phyloP scores from a whole-genome alignment of 2,329 filamentous ascomycete species.

The Corynespora cassiicola region DNA sequence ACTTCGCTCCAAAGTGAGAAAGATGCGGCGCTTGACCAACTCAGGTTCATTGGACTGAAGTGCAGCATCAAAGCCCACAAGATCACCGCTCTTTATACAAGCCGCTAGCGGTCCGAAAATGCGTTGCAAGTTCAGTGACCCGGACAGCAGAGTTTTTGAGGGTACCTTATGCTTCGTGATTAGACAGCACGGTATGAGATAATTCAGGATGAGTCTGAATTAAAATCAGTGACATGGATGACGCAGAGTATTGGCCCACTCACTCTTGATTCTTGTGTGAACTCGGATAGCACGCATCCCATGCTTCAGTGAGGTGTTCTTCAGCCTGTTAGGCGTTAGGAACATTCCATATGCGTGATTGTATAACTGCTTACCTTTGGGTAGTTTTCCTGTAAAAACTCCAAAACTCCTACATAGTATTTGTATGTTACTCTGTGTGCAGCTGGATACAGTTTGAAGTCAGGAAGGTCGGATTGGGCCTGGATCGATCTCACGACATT shows the following conservation, averaged over 20 bases:
- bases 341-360: neutral
- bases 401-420: conserved; percentile 93
- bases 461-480: conserved; percentile 81
- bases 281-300: conserved; percentile 77
- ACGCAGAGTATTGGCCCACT: too few species aligned
- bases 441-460: conserved; percentile 79
- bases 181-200: conserved; percentile 91
- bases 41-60: conserved; percentile 85
- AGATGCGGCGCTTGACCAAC: conserved; percentile 91
- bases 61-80: conserved; percentile 83
- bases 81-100: conserved; percentile 82
- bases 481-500: conserved; percentile 86
- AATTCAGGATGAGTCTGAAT: conserved; percentile 83
- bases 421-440: conserved; percentile 94
- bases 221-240: conserved; percentile 26
- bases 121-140: conserved; percentile 76
- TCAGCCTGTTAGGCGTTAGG: conserved; percentile 37
- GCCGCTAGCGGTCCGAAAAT: conserved; percentile 79
- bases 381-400: conserved; percentile 95
- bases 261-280: conserved; percentile 82
- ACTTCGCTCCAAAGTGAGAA: conserved; percentile 89
- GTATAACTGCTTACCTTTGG: conserved; percentile 61
- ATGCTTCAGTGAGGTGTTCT: conserved; percentile 74
- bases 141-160: conserved; percentile 71
- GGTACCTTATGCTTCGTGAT: conserved; percentile 87